Percentiles rank a stretch among this genome's conserved stretches.
phyloP scores from a whole-genome alignment of 2,329 filamentous ascomycete species.

The Calonectria hawksworthii region DNA sequence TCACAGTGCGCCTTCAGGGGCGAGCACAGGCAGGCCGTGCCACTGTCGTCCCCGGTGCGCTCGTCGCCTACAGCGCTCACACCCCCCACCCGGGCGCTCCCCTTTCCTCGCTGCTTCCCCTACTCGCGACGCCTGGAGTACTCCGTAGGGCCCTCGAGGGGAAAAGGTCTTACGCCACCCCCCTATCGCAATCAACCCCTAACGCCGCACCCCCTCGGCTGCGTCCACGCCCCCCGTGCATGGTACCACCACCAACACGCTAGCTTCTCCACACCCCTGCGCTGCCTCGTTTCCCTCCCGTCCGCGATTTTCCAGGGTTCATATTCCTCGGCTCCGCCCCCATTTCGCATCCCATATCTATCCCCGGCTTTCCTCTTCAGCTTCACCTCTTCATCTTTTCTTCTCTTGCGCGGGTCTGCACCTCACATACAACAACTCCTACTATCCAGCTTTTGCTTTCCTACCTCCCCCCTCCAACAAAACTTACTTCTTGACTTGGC shows the following conservation, averaged over 20 bases:
- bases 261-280: conserved; percentile 15
- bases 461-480: background rate
- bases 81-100: background rate
- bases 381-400: conserved; percentile 14
- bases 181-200: conserved; percentile 4
- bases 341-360: conserved; percentile 26
- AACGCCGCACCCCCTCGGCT: conserved; percentile 4
- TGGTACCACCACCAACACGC: conserved; percentile 1
- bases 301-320: conserved; percentile 27
- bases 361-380: conserved; percentile 23
- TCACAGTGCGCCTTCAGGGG: conserved; percentile 21
- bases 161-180: conserved; percentile 12
- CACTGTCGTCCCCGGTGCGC: background rate
- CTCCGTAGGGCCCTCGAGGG: background rate
- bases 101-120: background rate
- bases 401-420: conserved; percentile 27
- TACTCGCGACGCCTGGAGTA: background rate
- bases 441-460: background rate
- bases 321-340: conserved; percentile 27
- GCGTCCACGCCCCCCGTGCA: background rate
- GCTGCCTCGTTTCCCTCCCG: conserved; percentile 30
- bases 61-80: conserved; percentile 14
- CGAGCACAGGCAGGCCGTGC: conserved; percentile 10
- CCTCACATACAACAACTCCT: conserved; percentile 2
- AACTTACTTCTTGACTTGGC: conserved; percentile 16